Evolutionary conservation across 2,329 filamentous ascomycete species (phyloP).

Genomic region (Simplicillium sp.): DNA sequence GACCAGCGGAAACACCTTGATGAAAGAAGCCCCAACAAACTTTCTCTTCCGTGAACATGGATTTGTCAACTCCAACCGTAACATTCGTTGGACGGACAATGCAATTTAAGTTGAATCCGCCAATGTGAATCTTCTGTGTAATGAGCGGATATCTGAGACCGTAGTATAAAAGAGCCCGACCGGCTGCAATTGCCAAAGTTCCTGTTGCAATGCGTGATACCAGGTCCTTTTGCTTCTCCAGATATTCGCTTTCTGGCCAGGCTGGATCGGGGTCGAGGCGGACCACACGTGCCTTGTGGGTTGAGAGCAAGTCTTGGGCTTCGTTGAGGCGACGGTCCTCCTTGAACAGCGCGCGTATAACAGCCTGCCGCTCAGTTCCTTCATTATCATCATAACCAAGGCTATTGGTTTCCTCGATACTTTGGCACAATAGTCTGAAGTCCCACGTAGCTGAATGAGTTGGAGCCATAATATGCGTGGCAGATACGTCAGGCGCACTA

Average conservation of each 20-base stretch:
- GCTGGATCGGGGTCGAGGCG: conserved; percentile 64
- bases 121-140: conserved; percentile 83
- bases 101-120: conserved; percentile 86
- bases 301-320: conserved; percentile 76
- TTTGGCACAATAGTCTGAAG: conserved; percentile 66
- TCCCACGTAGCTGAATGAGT: conserved; percentile 64
- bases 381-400: conserved; percentile 67
- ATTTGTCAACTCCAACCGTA: conserved; percentile 86
- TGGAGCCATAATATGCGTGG: conserved; percentile 34
- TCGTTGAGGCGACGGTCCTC: conserved; percentile 87
- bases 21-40: conserved; percentile 99
- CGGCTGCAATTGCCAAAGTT: conserved; percentile 80
- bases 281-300: conserved; percentile 69
- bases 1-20: conserved; percentile 83
- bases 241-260: conserved; percentile 76
- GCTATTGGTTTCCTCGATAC: conserved; percentile 47
- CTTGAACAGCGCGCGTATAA: conserved; percentile 80
- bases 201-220: conserved; percentile 79
- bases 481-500: conserved; percentile 14
- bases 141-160: conserved; percentile 78
- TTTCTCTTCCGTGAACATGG: conserved; percentile 85
- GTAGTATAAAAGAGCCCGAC: conserved; percentile 80
- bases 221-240: conserved; percentile 87
- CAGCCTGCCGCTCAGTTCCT: conserved; percentile 71
- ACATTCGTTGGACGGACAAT: conserved; percentile 87